Conservation (phyloP, 2,329 filamentous ascomycete genomes). For the Colletotrichum sidae region DNA sequence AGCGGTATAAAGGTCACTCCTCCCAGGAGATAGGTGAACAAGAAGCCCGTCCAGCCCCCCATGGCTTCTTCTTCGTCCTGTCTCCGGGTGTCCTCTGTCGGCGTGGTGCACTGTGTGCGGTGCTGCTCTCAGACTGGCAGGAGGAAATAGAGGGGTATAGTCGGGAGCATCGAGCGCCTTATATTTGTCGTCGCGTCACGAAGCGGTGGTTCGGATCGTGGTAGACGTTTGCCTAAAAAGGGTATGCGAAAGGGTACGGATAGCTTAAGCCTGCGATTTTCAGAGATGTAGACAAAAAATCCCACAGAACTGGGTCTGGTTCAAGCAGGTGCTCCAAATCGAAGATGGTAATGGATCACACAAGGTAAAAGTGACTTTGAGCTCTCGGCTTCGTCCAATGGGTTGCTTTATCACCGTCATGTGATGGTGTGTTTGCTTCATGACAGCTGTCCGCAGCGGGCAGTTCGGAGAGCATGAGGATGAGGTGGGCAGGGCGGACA, state of each 20-base stretch:
- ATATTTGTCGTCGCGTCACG: background rate
- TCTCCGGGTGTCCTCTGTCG: conserved; percentile 11
- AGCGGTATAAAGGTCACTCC: conserved; percentile 90
- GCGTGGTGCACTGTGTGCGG: conserved; percentile 25
- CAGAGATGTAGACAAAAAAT: conserved; percentile 7
- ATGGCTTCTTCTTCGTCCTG: conserved; percentile 48
- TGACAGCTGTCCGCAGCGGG: conserved; percentile 32
- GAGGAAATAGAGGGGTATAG: conserved; percentile 15
- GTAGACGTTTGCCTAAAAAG: conserved; percentile 1
- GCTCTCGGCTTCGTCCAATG: conserved; percentile 22
- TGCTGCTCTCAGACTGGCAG: conserved; percentile 27
- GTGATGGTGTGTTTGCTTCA: conserved; percentile 23
- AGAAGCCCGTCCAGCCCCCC: conserved; percentile 67
- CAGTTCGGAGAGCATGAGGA: background rate
- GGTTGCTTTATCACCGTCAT: conserved; percentile 29
- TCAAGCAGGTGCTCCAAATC: conserved; percentile 12
- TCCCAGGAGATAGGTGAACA: conserved; percentile 84
- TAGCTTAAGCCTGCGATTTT: conserved; percentile 3
- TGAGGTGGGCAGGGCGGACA: background rate
- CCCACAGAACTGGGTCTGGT: conserved; percentile 15
- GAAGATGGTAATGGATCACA: conserved; percentile 6
- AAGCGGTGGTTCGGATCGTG: conserved; percentile 3
- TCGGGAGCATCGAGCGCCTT: conserved; percentile 33
- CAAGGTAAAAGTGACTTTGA: conserved; percentile 23
- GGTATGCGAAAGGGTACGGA: background rate